Conservation (phyloP, 495 filamentous ascomycete genomes). For the Daldinia decipiens region DNA sequence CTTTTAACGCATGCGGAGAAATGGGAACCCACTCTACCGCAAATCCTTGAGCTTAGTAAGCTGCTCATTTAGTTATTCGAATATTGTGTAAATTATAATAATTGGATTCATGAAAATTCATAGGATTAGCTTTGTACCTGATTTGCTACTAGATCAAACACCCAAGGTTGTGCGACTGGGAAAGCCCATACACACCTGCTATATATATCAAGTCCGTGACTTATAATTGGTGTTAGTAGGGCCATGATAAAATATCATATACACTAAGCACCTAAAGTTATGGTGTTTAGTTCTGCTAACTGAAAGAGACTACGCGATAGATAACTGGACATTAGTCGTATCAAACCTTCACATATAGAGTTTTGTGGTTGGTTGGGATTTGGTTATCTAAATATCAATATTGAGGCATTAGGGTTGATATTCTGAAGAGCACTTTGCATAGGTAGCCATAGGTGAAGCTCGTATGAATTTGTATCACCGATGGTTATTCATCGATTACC, state of each 20-base stretch:
- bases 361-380: neutral
- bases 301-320: neutral
- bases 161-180: neutral
- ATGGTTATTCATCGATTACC: slow-evolving; percentile 2
- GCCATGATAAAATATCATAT: neutral
- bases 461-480: slow-evolving; percentile 3
- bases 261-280: neutral
- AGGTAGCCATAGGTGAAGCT: neutral
- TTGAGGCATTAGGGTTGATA: neutral
- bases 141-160: neutral
- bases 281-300: neutral
- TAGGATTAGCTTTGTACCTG: neutral
- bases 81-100: neutral
- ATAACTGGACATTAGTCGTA: neutral
- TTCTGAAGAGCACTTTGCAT: slow-evolving; percentile 4
- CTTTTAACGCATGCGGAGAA: neutral
- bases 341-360: neutral
- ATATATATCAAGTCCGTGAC: neutral
- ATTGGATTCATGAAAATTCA: neutral
- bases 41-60: neutral
- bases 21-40: slow-evolving; percentile 1
- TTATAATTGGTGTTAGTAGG: neutral
- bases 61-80: too few species aligned
- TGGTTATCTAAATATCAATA: neutral
- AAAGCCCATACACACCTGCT: neutral